A percentile compares a stretch with the other conserved stretches of the same genome.
Evolutionary conservation across 2,329 filamentous ascomycete species (phyloP).

Genomic region (Ceratocystis harringtonii): DNA sequence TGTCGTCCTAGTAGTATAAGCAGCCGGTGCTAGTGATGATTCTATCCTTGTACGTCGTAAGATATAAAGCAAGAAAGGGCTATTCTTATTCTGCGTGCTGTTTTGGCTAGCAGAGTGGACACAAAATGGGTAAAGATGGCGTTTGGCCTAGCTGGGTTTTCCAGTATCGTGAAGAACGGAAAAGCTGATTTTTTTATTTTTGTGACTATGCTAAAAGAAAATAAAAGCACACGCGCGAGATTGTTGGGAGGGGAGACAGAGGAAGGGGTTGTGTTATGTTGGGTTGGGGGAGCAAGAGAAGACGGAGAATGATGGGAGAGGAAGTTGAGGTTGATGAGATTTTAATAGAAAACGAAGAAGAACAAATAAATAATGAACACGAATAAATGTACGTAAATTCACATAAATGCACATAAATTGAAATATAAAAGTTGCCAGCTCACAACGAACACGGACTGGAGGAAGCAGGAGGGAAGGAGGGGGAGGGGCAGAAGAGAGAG

Average conservation of each 20-base stretch:
- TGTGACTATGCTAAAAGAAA: conserved; percentile 4
- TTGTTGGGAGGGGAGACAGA: neutral
- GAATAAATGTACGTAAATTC: neutral
- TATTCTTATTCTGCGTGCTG: too few species aligned
- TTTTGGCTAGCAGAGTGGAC: too few species aligned
- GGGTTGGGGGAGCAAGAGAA: neutral
- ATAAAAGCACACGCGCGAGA: neutral
- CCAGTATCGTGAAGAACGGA: neutral
- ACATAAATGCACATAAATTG: neutral
- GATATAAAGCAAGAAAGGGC: too few species aligned
- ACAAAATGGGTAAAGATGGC: neutral
- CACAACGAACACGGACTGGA: neutral
- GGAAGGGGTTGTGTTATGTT: neutral
- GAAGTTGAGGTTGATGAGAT: neutral
- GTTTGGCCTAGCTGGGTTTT: neutral
- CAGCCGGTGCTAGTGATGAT: too few species aligned
- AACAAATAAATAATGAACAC: neutral
- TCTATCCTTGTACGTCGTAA: too few species aligned
- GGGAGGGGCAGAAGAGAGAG: neutral
- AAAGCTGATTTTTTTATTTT: neutral
- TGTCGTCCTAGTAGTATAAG: too few species aligned
- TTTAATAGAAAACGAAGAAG: neutral
- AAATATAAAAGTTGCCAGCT: neutral
- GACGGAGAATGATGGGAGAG: neutral
- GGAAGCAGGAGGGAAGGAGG: neutral